Conservation (phyloP, 139 green algal genomes). For the Zygnema circumcarinatum region DNA sequence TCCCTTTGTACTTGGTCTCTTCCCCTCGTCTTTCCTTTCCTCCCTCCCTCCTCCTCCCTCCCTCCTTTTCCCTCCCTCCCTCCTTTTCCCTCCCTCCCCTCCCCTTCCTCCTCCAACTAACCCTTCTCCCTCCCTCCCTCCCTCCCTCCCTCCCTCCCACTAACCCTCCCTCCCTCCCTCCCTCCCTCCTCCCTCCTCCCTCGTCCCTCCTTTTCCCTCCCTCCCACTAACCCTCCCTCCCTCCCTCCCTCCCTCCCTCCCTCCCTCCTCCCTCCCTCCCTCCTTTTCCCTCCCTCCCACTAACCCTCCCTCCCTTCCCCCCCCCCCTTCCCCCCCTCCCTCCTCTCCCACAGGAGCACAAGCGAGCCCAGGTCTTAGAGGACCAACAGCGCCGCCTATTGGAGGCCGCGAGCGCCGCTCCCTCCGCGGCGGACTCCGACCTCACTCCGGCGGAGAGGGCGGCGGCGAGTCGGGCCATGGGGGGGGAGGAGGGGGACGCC, state of each 20-base stretch:
- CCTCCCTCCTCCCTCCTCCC: too few relatives aligned
- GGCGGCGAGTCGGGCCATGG: conserved; percentile 57
- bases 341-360: neutral
- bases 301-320: too few relatives aligned
- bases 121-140: conserved; percentile 8
- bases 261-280: too few relatives aligned
- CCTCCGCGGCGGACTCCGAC: too few relatives aligned
- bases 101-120: too few relatives aligned
- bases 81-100: neutral
- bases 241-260: too few relatives aligned
- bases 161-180: too few relatives aligned
- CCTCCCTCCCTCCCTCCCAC: neutral
- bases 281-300: conserved; percentile 5
- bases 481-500: conserved; percentile 43
- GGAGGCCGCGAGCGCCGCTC: too few relatives aligned
- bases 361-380: conserved; percentile 4
- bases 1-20: neutral
- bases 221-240: too few relatives aligned
- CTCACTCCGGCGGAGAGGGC: conserved; percentile 41
- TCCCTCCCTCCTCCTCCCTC: neutral
- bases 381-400: neutral
- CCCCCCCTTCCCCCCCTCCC: neutral
- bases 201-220: neutral
- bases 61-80: neutral
- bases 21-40: neutral